Conservation (phyloP, 179 eudicot genomes). For the Vitellaria paradoxa region DNA sequence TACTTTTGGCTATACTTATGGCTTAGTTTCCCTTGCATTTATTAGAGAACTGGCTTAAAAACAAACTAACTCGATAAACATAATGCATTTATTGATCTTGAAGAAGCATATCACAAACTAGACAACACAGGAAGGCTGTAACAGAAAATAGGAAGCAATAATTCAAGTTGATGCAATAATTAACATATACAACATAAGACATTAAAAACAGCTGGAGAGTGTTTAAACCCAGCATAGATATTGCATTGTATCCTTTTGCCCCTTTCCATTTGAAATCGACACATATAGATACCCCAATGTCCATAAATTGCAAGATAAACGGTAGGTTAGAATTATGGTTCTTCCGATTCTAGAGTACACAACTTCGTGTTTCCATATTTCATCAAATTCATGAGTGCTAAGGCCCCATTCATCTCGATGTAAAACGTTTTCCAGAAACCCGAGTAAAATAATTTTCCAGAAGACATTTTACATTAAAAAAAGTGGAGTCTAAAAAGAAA, state of each 20-base stretch:
- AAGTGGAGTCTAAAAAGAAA: no score
- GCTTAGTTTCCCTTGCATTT: no score
- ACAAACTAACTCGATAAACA: neutral
- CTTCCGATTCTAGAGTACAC: no score
- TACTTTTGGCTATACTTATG: no score
- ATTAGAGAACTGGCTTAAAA: neutral
- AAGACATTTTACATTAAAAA: no score
- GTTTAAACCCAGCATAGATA: neutral
- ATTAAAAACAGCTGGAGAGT: neutral
- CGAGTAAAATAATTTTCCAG: no score
- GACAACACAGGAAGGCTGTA: neutral
- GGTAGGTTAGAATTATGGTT: no score
- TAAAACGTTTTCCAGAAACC: no score
- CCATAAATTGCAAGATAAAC: neutral
- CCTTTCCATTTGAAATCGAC: neutral
- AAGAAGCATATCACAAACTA: neutral
- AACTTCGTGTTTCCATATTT: neutral
- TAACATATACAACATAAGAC: neutral
- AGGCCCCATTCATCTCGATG: no score
- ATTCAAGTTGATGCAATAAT: neutral
- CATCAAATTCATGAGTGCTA: neutral
- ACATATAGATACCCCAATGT: no score
- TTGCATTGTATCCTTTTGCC: neutral
- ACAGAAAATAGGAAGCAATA: neutral
- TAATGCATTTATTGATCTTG: neutral